phyloP scores from a whole-genome alignment of 2,329 filamentous ascomycete species.

The Verticillium tricorpus region DNA sequence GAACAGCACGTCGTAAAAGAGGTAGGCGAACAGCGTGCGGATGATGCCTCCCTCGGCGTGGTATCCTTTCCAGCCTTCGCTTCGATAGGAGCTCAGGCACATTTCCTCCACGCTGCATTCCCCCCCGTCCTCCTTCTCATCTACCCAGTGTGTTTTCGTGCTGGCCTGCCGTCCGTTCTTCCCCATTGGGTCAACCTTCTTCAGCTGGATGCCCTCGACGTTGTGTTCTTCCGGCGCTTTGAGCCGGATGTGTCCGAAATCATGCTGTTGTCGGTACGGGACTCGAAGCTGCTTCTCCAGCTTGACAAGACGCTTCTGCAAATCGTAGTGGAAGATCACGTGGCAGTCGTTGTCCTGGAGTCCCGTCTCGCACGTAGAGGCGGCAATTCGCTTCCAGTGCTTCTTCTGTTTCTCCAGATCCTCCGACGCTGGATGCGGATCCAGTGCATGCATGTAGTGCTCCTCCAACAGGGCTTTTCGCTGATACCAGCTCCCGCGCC shows the following conservation, averaged over 20 bases:
- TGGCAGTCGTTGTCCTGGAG: conserved; percentile 87
- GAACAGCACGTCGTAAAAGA: conserved; percentile 93
- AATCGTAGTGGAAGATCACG: conserved; percentile 86
- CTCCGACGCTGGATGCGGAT: conserved; percentile 31
- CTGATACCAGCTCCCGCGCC: conserved; percentile 91
- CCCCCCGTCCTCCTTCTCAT: conserved; percentile 62
- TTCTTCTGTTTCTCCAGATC: conserved; percentile 60
- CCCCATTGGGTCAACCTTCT: conserved; percentile 40
- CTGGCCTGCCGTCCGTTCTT: conserved; percentile 40
- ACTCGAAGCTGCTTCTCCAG: conserved; percentile 81
- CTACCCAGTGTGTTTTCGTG: conserved; percentile 83
- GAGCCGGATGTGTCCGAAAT: conserved; percentile 83
- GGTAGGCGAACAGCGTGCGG: conserved; percentile 82
- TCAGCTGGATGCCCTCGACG: conserved; percentile 74
- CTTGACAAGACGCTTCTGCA: conserved; percentile 91
- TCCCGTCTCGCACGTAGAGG: conserved; percentile 78
- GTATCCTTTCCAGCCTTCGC: conserved; percentile 87
- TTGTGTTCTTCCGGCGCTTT: conserved; percentile 70
- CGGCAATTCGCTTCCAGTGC: conserved; percentile 73
- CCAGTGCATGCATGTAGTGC: conserved; percentile 77
- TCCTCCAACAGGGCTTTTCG: conserved; percentile 92
- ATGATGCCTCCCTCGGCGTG: conserved; percentile 90
- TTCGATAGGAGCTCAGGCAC: conserved; percentile 83
- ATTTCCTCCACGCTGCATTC: conserved; percentile 91
- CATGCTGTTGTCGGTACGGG: conserved; percentile 81